Evolutionary conservation across 1,284 basidiomycete genomes (phyloP).

Genomic region (Trametes pubescens): DNA sequence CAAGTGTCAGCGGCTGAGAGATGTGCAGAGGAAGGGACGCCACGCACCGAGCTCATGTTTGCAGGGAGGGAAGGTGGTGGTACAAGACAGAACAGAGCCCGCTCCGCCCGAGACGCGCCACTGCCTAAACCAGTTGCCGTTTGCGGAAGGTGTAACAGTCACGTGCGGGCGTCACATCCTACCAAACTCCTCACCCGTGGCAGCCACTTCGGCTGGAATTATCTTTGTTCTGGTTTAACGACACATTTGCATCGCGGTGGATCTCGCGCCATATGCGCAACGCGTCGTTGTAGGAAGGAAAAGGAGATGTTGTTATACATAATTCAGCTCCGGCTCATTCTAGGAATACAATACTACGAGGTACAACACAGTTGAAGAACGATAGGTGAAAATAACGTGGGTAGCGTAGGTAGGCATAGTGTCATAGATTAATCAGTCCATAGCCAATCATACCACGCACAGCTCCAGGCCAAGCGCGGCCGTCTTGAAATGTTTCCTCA

Average conservation of each 20-base stretch:
- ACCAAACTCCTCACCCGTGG: constrained; percentile 11
- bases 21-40: not conserved
- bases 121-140: constrained; percentile 21
- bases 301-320: not conserved
- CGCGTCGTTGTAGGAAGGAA: not conserved
- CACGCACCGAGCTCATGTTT: constrained; percentile 19
- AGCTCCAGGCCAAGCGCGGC: not conserved
- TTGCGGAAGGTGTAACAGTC: constrained; percentile 19
- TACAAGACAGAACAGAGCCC: constrained; percentile 18
- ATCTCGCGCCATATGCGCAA: not conserved
- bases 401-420: not conserved
- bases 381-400: not conserved
- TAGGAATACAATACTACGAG: constrained; percentile 8
- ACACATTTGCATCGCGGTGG: not conserved
- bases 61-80: constrained; percentile 24
- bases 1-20: not conserved
- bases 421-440: constrained; percentile 1
- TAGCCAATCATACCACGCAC: not conserved
- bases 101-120: constrained; percentile 29
- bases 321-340: not conserved
- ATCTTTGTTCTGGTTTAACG: not conserved
- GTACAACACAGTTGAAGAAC: constrained; percentile 5
- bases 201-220: not conserved
- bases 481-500: not conserved
- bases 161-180: constrained; percentile 22